Percentiles rank a stretch among this genome's conserved stretches.
Evolutionary conservation across 116 monocot species (phyloP).

Genomic region (Trichopus zeylanicus): DNA sequence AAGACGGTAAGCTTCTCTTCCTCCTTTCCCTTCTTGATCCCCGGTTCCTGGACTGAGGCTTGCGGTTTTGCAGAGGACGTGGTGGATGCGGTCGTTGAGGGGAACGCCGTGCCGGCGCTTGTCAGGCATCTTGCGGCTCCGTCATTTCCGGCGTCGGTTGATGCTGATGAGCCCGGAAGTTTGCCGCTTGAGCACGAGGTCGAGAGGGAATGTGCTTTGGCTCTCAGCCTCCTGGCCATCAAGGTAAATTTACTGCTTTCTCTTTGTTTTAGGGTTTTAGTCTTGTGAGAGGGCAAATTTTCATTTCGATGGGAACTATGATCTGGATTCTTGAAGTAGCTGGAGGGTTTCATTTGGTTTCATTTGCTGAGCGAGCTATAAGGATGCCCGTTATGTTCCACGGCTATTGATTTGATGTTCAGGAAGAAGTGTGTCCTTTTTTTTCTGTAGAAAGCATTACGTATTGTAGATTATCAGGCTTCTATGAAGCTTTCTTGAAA

Average conservation of each 20-base stretch:
- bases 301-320: no score
- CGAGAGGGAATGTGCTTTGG: constrained; percentile 84
- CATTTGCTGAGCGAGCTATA: no score
- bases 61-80: constrained; percentile 62
- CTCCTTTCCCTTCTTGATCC: constrained; percentile 4
- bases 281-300: background rate
- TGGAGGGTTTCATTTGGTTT: no score
- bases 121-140: constrained; percentile 81
- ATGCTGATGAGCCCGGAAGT: constrained; percentile 13
- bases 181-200: constrained; percentile 80
- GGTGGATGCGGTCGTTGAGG: constrained; percentile 78
- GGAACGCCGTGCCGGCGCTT: constrained; percentile 70
- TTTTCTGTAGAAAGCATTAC: no score
- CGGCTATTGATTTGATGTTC: no score
- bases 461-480: no score
- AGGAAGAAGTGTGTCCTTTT: no score
- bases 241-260: constrained; percentile 47
- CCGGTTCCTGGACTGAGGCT: background rate
- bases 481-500: no score
- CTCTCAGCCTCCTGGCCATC: constrained; percentile 87
- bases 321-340: no score
- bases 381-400: no score
- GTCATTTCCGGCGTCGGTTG: constrained; percentile 9
- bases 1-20: constrained; percentile 47
- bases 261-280: background rate